These are phyloP conservation scores for Wickerhamiella parazyma DNA, from an alignment of 805 yeast species.

Conservation along the genomic window DNA sequence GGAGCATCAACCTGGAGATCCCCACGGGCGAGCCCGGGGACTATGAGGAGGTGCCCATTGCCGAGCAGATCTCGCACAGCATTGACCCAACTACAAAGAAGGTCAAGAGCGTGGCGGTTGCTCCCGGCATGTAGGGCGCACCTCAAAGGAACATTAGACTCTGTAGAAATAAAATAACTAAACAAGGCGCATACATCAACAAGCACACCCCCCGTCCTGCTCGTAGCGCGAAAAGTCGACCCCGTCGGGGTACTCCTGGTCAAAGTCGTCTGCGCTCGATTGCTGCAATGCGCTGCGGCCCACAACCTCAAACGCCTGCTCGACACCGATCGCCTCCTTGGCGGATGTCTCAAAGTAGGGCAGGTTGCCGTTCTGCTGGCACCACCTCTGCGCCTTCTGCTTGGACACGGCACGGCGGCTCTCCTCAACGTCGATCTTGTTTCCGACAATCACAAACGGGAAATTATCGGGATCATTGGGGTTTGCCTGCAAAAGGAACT, in stretches of 20 bases:
- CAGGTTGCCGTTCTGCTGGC: slow-evolving; percentile 55
- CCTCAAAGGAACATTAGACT: too few species aligned
- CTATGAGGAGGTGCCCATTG: slow-evolving; percentile 66
- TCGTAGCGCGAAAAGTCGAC: slow-evolving; percentile 80
- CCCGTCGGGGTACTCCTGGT: slow-evolving; percentile 91
- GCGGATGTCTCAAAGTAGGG: slow-evolving; percentile 98
- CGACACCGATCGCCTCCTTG: slow-evolving; percentile 89
- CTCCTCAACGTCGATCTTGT: slow-evolving; percentile 90
- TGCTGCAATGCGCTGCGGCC: slow-evolving; percentile 93
- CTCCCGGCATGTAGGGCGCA: slow-evolving; percentile 4
- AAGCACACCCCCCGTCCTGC: slow-evolving; percentile 65
- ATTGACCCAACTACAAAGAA: slow-evolving; percentile 21
- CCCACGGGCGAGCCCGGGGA: slow-evolving; percentile 59
- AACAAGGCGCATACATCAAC: slow-evolving; percentile 29
- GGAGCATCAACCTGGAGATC: slow-evolving; percentile 72
- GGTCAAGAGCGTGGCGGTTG: slow-evolving; percentile 8
- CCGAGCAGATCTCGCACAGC: slow-evolving; percentile 81
- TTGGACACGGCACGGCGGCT: slow-evolving; percentile 59
- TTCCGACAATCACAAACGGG: slow-evolving; percentile 91
- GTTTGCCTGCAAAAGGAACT: slow-evolving; percentile 84
- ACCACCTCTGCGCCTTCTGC: slow-evolving; percentile 48
- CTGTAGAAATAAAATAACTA: not conserved
- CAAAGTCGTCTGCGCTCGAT: slow-evolving; percentile 80
- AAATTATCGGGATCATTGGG: slow-evolving; percentile 87
- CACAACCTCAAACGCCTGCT: slow-evolving; percentile 88